These are phyloP conservation scores for Leccinum obscurum DNA, from an alignment of 768 basidiomycete genomes.

Conservation along the genomic window DNA sequence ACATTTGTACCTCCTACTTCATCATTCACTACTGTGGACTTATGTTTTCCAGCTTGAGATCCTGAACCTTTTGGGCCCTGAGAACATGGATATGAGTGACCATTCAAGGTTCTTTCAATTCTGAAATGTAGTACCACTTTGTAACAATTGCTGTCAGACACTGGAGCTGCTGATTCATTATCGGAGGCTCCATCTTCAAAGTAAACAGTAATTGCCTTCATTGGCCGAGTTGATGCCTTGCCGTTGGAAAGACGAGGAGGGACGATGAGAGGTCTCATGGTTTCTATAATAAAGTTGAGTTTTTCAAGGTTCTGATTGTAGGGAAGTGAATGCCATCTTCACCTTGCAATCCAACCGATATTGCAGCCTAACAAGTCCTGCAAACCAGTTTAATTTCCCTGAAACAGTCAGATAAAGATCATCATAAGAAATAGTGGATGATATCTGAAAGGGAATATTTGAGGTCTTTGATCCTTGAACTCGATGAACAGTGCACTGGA, in stretches of 20 bases:
- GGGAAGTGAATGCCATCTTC: neutral
- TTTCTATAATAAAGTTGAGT: neutral
- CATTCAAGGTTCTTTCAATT: too few species aligned
- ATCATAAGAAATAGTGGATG: neutral
- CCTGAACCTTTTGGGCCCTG: too few species aligned
- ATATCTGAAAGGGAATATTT: slow-evolving; percentile 1
- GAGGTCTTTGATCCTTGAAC: too few species aligned
- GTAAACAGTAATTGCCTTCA: neutral
- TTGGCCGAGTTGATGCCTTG: neutral
- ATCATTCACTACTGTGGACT: too few species aligned
- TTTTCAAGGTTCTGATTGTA: neutral
- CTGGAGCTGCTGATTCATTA: too few species aligned
- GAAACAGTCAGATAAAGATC: neutral
- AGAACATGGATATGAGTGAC: too few species aligned
- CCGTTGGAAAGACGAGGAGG: neutral
- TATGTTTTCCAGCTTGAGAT: too few species aligned
- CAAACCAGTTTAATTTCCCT: neutral
- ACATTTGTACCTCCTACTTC: too few species aligned
- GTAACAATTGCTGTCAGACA: too few species aligned
- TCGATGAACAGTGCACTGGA: too few species aligned
- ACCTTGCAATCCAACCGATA: slow-evolving; percentile 7
- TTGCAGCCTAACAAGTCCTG: neutral
- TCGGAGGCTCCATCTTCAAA: neutral
- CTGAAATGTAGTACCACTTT: too few species aligned
- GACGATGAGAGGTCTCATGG: neutral